These are phyloP conservation scores for Suillus sp. DNA, from an alignment of 768 basidiomycete genomes.

Conservation along the genomic window DNA sequence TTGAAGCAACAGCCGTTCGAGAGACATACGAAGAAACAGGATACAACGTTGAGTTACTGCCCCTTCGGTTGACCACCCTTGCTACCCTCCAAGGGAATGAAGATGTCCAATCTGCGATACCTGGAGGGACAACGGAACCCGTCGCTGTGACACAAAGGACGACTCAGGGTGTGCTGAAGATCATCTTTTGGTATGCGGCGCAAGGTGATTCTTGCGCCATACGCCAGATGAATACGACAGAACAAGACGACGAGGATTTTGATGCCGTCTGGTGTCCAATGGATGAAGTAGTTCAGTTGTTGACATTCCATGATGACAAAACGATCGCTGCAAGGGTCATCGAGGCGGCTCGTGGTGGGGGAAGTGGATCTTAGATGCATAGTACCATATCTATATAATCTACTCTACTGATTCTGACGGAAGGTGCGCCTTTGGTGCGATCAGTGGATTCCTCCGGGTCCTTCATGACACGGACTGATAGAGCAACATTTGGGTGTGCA, in stretches of 20 bases:
- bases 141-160: conserved; percentile 38
- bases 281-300: conserved; percentile 35
- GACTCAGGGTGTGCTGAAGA: conserved; percentile 38
- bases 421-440: neutral
- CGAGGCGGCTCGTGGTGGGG: conserved; percentile 1
- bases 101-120: conserved; percentile 27
- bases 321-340: neutral
- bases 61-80: conserved; percentile 53
- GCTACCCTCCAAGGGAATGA: conserved; percentile 48
- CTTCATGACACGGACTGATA: no score
- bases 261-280: conserved; percentile 41
- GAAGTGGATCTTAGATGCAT: neutral
- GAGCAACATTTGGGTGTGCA: no score
- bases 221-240: conserved; percentile 42
- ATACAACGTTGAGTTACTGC: conserved; percentile 53
- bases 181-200: conserved; percentile 56
- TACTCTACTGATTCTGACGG: neutral
- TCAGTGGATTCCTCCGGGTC: no score
- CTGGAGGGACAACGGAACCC: conserved; percentile 33
- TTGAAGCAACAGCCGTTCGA: conserved; percentile 53
- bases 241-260: conserved; percentile 46
- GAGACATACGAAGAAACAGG: conserved; percentile 72
- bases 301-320: conserved; percentile 42
- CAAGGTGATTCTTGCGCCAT: conserved; percentile 31
- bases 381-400: neutral